Percentiles rank a stretch among this genome's conserved stretches.
Conservation (phyloP, 805 yeast genomes). For the Hanseniaspora hatyaiensis region DNA sequence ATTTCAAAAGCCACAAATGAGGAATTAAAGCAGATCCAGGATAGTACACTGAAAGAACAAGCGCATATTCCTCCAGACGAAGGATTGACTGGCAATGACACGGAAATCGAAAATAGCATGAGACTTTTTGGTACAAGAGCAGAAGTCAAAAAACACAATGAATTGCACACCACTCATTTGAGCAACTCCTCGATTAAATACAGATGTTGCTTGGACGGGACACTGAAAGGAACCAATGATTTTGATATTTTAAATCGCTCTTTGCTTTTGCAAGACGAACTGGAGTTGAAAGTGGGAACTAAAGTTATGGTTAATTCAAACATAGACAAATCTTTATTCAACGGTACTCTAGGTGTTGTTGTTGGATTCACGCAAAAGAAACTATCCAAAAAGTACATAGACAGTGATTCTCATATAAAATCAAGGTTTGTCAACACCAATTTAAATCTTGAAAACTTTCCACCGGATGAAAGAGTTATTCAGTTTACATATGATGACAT, state of each 20-base stretch:
- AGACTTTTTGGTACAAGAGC: background rate
- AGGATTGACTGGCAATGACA: too few species aligned
- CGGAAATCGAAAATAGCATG: too few species aligned
- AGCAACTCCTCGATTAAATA: background rate
- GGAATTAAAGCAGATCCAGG: constrained; percentile 40
- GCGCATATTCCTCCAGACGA: background rate
- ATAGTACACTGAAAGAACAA: constrained; percentile 31
- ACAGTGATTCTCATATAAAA: too few species aligned
- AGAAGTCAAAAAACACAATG: background rate
- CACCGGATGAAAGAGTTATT: too few species aligned
- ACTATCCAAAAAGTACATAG: too few species aligned
- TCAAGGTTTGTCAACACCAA: too few species aligned
- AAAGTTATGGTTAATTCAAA: constrained; percentile 79
- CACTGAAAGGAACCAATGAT: constrained; percentile 27
- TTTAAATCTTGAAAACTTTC: too few species aligned
- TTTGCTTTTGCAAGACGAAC: constrained; percentile 43
- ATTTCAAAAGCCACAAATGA: constrained; percentile 38
- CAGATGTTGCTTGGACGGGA: constrained; percentile 22
- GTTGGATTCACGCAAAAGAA: constrained; percentile 40
- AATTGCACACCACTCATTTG: background rate
- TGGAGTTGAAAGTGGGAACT: constrained; percentile 55
- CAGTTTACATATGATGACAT: too few species aligned
- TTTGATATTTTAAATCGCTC: constrained; percentile 31
- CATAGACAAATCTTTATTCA: constrained; percentile 58
- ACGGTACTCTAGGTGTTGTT: constrained; percentile 67